Conservation (phyloP, 371 early-diverging fungal genomes). For the Homolaphlyctis polyrhiza region DNA sequence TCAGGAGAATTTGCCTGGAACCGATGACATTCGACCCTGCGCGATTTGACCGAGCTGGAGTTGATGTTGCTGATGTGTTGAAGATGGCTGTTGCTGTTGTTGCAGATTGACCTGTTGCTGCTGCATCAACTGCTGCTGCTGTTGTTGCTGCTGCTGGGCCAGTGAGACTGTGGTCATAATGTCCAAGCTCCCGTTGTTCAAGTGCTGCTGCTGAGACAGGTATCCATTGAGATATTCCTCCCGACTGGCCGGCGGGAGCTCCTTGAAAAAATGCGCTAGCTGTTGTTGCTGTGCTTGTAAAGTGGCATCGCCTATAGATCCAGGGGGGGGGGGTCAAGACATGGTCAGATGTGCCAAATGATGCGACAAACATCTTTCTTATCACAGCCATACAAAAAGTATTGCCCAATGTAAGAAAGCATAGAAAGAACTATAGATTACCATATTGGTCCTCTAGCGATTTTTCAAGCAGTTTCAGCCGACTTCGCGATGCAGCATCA, state of each 20-base stretch:
- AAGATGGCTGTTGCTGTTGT: no score
- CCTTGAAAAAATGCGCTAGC: conserved; percentile 7
- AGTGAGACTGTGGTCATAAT: neutral
- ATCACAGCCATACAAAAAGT: no score
- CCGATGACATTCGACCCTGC: neutral
- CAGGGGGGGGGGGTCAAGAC: no score
- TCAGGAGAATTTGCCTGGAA: no score
- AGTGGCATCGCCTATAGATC: neutral
- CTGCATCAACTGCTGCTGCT: neutral
- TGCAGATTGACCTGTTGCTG: no score
- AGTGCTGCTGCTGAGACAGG: neutral
- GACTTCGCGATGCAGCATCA: neutral
- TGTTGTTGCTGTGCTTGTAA: conserved; percentile 9
- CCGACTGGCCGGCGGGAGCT: conserved; percentile 8
- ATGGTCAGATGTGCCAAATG: no score
- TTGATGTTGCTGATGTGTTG: neutral
- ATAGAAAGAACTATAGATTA: no score
- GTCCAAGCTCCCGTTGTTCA: neutral
- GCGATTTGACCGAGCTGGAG: neutral
- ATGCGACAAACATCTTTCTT: no score
- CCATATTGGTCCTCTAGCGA: neutral
- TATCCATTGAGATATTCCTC: conserved; percentile 1
- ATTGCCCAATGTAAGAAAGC: no score
- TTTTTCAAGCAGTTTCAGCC: neutral
- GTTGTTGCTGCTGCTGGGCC: conserved; percentile 1